Evolutionary conservation across 441 rosid species (phyloP).

Genomic region (Mallotus japonicus): DNA sequence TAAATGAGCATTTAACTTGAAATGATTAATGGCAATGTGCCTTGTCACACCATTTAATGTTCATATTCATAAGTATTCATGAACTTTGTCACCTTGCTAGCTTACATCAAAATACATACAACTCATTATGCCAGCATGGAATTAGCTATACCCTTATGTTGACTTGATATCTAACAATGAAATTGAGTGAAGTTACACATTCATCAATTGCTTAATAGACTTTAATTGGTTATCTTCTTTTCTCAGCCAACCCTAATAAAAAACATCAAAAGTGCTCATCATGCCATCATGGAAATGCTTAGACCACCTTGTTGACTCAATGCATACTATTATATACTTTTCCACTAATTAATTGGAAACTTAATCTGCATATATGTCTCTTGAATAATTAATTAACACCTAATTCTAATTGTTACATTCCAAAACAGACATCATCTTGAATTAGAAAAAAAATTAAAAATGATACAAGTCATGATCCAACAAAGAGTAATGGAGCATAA

Average conservation of each 20-base stretch:
- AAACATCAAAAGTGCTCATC: slow-evolving; percentile 3
- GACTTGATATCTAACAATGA: neutral
- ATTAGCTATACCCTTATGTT: slow-evolving; percentile 5
- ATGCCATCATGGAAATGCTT: slow-evolving; percentile 1
- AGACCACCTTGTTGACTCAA: neutral
- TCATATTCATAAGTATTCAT: neutral
- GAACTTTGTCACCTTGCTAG: slow-evolving; percentile 2
- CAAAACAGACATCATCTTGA: neutral
- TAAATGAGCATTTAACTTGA: neutral
- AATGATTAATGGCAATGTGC: neutral
- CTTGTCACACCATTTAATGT: neutral
- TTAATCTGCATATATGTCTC: too few species aligned
- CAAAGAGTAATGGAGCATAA: neutral
- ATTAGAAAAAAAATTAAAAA: neutral
- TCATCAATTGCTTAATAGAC: slow-evolving; percentile 2
- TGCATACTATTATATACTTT: neutral
- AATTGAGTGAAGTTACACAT: neutral
- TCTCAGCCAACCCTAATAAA: neutral
- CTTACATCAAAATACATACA: neutral
- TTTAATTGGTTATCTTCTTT: neutral
- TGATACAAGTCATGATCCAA: neutral
- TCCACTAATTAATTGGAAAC: too few species aligned
- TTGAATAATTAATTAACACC: too few species aligned
- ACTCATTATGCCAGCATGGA: slow-evolving; percentile 12
- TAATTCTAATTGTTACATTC: too few species aligned